phyloP scores from a whole-genome alignment of 2,329 filamentous ascomycete genomes.

The Ophiocordyceps polyrhachis-furcata region DNA sequence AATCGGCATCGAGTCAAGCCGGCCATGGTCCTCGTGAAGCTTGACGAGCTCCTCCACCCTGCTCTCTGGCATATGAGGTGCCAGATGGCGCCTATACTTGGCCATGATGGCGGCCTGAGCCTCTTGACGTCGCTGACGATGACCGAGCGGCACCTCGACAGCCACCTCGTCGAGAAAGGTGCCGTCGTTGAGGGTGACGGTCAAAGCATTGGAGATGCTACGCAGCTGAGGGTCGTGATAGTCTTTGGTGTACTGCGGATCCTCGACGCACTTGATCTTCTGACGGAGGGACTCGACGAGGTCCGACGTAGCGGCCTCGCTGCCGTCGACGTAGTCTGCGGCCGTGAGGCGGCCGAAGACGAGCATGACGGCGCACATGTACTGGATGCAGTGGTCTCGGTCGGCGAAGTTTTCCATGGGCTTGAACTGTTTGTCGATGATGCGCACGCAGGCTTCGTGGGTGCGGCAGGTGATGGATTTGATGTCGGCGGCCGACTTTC shows the following conservation, averaged over 20 bases:
- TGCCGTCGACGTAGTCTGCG: slow-evolving; percentile 80
- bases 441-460: slow-evolving; percentile 94
- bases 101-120: slow-evolving; percentile 91
- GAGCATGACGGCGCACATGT: slow-evolving; percentile 96
- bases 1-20: slow-evolving; percentile 62
- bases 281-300: slow-evolving; percentile 82
- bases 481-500: slow-evolving; percentile 87
- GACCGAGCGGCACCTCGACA: slow-evolving; percentile 86
- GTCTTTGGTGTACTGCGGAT: slow-evolving; percentile 82
- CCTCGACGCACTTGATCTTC: slow-evolving; percentile 92
- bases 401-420: slow-evolving; percentile 99
- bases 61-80: slow-evolving; percentile 58
- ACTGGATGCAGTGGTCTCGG: slow-evolving; percentile 98
- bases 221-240: slow-evolving; percentile 90
- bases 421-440: slow-evolving; percentile 99
- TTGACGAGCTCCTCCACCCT: slow-evolving; percentile 70
- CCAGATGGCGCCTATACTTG: slow-evolving; percentile 88
- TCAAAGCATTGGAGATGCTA: slow-evolving; percentile 93
- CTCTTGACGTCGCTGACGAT: slow-evolving; percentile 80
- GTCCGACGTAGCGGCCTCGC: slow-evolving; percentile 76
- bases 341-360: slow-evolving; percentile 86
- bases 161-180: slow-evolving; percentile 79
- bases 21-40: slow-evolving; percentile 55
- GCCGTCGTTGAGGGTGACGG: slow-evolving; percentile 86
- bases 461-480: slow-evolving; percentile 86